phyloP scores from a whole-genome alignment of 257 asterid genomes.

The Linderniella brevidens region DNA sequence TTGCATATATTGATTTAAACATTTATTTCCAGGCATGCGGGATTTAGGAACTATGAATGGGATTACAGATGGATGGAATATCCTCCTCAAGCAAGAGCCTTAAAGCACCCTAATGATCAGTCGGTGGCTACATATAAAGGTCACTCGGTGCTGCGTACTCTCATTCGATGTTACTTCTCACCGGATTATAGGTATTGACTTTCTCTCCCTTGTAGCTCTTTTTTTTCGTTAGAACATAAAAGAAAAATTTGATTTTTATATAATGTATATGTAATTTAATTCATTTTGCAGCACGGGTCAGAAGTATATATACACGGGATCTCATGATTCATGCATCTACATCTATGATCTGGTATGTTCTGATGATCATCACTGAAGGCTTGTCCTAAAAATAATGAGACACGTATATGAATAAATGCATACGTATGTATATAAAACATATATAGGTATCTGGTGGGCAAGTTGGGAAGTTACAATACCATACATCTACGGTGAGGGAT shows the following conservation, averaged over 20 bases:
- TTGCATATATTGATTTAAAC: not conserved
- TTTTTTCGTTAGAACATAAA: not conserved
- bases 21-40: constrained; percentile 26
- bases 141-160: constrained; percentile 72
- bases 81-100: constrained; percentile 47
- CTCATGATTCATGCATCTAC: constrained; percentile 55
- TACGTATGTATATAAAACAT: too few relatives aligned
- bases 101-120: constrained; percentile 65
- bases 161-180: constrained; percentile 84
- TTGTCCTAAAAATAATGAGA: not conserved
- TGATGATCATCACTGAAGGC: not conserved
- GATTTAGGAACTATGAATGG: constrained; percentile 57
- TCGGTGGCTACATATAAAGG: constrained; percentile 71
- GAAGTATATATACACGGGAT: constrained; percentile 83
- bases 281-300: constrained; percentile 74
- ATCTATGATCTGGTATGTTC: constrained; percentile 75
- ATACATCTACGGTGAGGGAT: constrained; percentile 54
- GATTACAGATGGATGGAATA: constrained; percentile 96
- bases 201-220: not conserved
- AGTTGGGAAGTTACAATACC: constrained; percentile 57
- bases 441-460: constrained; percentile 45
- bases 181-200: constrained; percentile 48
- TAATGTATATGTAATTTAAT: not conserved
- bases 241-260: not conserved
- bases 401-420: too few relatives aligned